Conservation (phyloP, 768 basidiomycete species). For the Pleurotus pulmonarius region DNA sequence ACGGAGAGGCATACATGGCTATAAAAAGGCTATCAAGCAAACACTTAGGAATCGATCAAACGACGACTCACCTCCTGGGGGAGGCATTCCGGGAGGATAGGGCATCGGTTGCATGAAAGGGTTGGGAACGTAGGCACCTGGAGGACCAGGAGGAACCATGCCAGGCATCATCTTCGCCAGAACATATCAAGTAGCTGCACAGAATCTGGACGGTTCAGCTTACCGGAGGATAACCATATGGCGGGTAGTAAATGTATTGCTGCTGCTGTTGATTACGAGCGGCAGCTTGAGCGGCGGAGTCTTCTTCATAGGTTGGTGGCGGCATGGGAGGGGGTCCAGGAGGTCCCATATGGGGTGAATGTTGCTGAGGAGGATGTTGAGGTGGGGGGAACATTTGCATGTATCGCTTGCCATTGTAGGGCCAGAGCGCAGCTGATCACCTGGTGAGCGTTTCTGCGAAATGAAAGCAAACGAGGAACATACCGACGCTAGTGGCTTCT, state of each 20-base stretch:
- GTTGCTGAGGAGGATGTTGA: slow-evolving; percentile 59
- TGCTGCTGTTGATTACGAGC: slow-evolving; percentile 31
- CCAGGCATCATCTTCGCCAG: slow-evolving; percentile 79
- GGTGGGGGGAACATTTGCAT: slow-evolving; percentile 67
- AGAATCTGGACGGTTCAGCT: slow-evolving; percentile 11
- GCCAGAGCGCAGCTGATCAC: slow-evolving; percentile 69
- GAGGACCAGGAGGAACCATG: slow-evolving; percentile 75
- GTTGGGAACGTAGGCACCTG: slow-evolving; percentile 72
- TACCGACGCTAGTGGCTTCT: slow-evolving; percentile 72
- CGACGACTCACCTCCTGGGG: slow-evolving; percentile 61
- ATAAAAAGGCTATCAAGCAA: slow-evolving; percentile 8
- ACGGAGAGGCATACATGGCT: slow-evolving; percentile 82
- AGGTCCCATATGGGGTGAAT: slow-evolving; percentile 60
- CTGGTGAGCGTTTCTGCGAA: neutral
- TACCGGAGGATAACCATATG: slow-evolving; percentile 71
- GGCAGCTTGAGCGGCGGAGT: slow-evolving; percentile 42
- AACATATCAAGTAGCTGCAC: slow-evolving; percentile 1
- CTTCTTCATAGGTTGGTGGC: slow-evolving; percentile 79
- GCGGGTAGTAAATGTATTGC: slow-evolving; percentile 71
- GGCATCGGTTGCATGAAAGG: slow-evolving; percentile 86
- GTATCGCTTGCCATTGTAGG: slow-evolving; percentile 87
- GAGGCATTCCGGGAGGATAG: slow-evolving; percentile 77
- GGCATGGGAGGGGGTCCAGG: slow-evolving; percentile 67
- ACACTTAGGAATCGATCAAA: neutral
- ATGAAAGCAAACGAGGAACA: slow-evolving; percentile 28